These are phyloP conservation scores for Amauroascus niger DNA, from an alignment of 2,329 filamentous ascomycete species.

Conservation along the genomic window DNA sequence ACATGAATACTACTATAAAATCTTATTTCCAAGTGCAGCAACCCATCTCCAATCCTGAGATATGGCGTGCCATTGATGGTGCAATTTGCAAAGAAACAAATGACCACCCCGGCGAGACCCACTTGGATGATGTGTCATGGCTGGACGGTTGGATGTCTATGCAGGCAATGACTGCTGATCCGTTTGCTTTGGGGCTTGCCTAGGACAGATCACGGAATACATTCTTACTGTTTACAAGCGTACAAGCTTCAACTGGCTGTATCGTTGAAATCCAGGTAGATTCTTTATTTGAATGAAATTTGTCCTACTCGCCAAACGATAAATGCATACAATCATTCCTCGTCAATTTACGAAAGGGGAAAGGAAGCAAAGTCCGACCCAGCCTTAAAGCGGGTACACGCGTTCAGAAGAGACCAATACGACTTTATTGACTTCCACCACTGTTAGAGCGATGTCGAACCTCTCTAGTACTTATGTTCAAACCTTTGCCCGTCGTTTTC, in stretches of 20 bases:
- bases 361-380: background rate
- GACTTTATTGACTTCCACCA: background rate
- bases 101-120: background rate
- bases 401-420: background rate
- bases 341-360: background rate
- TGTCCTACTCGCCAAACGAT: no score
- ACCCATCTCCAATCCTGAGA: background rate
- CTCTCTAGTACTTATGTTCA: background rate
- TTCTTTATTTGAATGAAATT: no score
- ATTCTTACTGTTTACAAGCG: background rate
- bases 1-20: background rate
- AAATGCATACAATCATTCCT: no score
- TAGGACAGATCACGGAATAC: background rate
- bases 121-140: conserved; percentile 3
- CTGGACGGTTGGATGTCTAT: conserved; percentile 7
- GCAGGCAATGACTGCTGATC: background rate
- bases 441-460: background rate
- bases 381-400: background rate
- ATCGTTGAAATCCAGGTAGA: background rate
- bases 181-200: background rate
- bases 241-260: background rate
- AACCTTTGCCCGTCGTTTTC: background rate
- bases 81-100: background rate
- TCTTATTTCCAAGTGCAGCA: background rate
- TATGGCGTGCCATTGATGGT: conserved; percentile 6